These are phyloP conservation scores for Hymenoscyphus fructigenus DNA, from an alignment of 2,329 filamentous ascomycete genomes.

Conservation along the genomic window DNA sequence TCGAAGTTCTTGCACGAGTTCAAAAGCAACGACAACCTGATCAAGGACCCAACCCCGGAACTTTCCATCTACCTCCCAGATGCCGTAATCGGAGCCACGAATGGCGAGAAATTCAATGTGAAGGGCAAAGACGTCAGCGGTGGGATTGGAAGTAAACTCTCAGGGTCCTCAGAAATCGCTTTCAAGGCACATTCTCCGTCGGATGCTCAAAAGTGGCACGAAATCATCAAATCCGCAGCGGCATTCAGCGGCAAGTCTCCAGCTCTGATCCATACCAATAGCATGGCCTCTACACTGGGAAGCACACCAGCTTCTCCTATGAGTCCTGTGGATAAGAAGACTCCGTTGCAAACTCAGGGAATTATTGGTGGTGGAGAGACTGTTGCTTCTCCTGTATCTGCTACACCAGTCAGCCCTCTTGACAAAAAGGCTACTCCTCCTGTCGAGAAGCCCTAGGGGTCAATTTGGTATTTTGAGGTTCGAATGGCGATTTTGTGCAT, in stretches of 20 bases:
- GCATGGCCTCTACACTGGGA: slow-evolving; percentile 8
- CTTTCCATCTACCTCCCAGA: slow-evolving; percentile 91
- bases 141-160: slow-evolving; percentile 76
- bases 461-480: neutral
- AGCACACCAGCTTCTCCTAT: slow-evolving; percentile 29
- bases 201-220: slow-evolving; percentile 84
- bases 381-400: slow-evolving; percentile 28
- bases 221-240: slow-evolving; percentile 53
- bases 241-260: slow-evolving; percentile 15
- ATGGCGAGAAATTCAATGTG: slow-evolving; percentile 84
- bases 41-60: slow-evolving; percentile 76
- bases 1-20: slow-evolving; percentile 92
- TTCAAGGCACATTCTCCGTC: slow-evolving; percentile 84
- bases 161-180: slow-evolving; percentile 73
- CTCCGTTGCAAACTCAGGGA: slow-evolving; percentile 29
- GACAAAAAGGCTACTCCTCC: slow-evolving; percentile 5
- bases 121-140: slow-evolving; percentile 92
- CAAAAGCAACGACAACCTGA: slow-evolving; percentile 78
- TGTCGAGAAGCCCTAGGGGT: slow-evolving; percentile 5
- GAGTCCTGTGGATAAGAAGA: slow-evolving; percentile 25
- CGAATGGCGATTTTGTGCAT: neutral
- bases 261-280: slow-evolving; percentile 12
- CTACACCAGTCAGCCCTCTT: slow-evolving; percentile 16
- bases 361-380: slow-evolving; percentile 28
- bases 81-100: slow-evolving; percentile 70